Evolutionary conservation across 2,329 filamentous ascomycete species (phyloP).

Genomic region (Madurella fahalii): DNA sequence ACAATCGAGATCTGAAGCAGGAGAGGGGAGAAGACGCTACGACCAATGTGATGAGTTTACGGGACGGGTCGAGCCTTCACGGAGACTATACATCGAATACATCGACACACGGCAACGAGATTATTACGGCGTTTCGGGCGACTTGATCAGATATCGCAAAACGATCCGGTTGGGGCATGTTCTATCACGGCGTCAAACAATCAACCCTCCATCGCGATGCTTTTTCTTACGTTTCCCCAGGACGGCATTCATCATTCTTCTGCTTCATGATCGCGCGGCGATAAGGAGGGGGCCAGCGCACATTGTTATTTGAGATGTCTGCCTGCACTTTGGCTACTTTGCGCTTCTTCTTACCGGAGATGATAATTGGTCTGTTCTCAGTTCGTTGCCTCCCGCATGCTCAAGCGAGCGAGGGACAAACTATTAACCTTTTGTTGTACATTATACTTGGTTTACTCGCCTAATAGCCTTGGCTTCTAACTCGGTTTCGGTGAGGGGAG

Average conservation of each 20-base stretch:
- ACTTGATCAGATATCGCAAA: not conserved
- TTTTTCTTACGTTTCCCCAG: not conserved
- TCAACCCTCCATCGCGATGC: not conserved
- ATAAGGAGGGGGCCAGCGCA: too few species aligned
- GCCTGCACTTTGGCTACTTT: too few species aligned
- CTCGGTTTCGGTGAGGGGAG: too few species aligned
- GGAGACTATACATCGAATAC: not conserved
- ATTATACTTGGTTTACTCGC: slow-evolving; percentile 1
- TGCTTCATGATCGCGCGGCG: not conserved
- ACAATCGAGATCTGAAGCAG: slow-evolving; percentile 54
- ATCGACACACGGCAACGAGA: not conserved
- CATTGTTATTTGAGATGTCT: too few species aligned
- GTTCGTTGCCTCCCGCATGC: too few species aligned
- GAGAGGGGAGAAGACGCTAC: not conserved
- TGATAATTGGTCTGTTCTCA: too few species aligned
- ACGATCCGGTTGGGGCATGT: not conserved
- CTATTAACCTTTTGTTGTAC: not conserved
- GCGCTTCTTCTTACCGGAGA: too few species aligned
- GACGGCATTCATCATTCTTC: not conserved
- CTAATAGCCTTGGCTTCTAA: not conserved
- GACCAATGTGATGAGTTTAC: not conserved
- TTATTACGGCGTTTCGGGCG: not conserved
- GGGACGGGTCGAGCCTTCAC: not conserved
- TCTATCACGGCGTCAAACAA: not conserved
- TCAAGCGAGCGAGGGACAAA: not conserved